Evolutionary conservation across 2,329 filamentous ascomycete species (phyloP).

Genomic region (Diaporthe helianthi): DNA sequence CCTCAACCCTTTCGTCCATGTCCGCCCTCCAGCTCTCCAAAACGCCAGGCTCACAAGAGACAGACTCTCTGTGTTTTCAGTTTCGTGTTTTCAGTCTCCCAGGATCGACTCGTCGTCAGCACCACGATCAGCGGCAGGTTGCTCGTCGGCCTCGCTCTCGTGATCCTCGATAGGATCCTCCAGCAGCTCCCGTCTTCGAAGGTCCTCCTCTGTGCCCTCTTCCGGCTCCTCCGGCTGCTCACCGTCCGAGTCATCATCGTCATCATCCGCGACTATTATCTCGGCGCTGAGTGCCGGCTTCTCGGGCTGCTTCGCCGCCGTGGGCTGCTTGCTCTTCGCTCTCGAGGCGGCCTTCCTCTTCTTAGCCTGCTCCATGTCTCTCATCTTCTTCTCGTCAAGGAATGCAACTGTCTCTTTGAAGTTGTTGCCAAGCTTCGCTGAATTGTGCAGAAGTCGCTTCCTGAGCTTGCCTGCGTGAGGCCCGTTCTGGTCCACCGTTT

Average conservation of each 20-base stretch:
- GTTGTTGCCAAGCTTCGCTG: constrained; percentile 79
- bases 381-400: constrained; percentile 73
- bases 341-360: constrained; percentile 46
- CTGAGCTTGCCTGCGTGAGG: constrained; percentile 68
- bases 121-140: constrained; percentile 44
- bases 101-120: constrained; percentile 54
- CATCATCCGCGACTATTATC: constrained; percentile 52
- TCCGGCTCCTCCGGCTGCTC: constrained; percentile 59
- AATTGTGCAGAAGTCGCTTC: constrained; percentile 79
- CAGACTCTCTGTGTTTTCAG: not conserved
- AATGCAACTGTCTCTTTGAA: constrained; percentile 85
- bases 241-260: constrained; percentile 47
- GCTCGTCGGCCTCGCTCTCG: constrained; percentile 47
- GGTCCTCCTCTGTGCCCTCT: constrained; percentile 66
- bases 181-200: constrained; percentile 60
- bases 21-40: constrained; percentile 24
- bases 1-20: constrained; percentile 12
- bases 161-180: constrained; percentile 52
- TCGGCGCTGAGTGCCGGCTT: constrained; percentile 54
- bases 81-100: constrained; percentile 48
- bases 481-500: constrained; percentile 72
- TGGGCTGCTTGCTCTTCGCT: constrained; percentile 49
- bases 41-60: constrained; percentile 33
- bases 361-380: constrained; percentile 48
- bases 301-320: constrained; percentile 36